phyloP scores from a whole-genome alignment of 495 filamentous ascomycete species.

The Chaetomidium leptoderma region DNA sequence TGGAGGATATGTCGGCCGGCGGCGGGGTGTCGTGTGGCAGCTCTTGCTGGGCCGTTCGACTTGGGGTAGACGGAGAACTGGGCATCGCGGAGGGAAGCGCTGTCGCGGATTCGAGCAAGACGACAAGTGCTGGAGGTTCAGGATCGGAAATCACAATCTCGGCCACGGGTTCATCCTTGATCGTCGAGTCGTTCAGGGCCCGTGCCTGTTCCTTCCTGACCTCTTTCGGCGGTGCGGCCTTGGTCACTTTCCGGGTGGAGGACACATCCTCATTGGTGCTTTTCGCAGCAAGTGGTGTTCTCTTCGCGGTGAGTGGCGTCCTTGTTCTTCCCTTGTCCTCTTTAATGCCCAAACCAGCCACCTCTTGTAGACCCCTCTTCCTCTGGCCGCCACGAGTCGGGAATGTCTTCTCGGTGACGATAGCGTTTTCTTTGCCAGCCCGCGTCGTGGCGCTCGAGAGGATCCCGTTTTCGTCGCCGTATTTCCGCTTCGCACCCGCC shows the following conservation, averaged over 20 bases:
- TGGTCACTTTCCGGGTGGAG: conserved; percentile 39
- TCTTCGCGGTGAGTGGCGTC: conserved; percentile 42
- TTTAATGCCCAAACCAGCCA: conserved; percentile 26
- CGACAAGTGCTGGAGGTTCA: too few relatives aligned
- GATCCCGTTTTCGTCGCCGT: conserved; percentile 31
- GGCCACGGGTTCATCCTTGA: conserved; percentile 17
- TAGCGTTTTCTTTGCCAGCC: conserved; percentile 33
- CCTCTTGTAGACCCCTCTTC: conserved; percentile 35
- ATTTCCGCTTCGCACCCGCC: conserved; percentile 35
- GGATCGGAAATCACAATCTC: conserved; percentile 29
- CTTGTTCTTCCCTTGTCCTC: conserved; percentile 31
- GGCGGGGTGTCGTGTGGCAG: conserved; percentile 51
- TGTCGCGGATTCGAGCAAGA: conserved; percentile 30
- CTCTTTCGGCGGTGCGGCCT: conserved; percentile 24
- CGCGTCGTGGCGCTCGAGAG: conserved; percentile 6
- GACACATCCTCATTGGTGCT: conserved; percentile 45
- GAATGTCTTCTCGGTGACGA: conserved; percentile 13
- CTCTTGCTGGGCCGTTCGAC: conserved; percentile 20
- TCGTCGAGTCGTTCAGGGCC: conserved; percentile 8
- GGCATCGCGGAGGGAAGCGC: conserved; percentile 29
- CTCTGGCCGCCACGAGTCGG: conserved; percentile 17
- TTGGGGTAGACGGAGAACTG: conserved; percentile 37
- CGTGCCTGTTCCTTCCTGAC: conserved; percentile 22
- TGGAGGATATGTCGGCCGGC: conserved; percentile 50
- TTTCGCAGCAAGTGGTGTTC: conserved; percentile 42